Evolutionary conservation across 495 filamentous ascomycete species (phyloP).

Genomic region (Aspergillus mulundensis): DNA sequence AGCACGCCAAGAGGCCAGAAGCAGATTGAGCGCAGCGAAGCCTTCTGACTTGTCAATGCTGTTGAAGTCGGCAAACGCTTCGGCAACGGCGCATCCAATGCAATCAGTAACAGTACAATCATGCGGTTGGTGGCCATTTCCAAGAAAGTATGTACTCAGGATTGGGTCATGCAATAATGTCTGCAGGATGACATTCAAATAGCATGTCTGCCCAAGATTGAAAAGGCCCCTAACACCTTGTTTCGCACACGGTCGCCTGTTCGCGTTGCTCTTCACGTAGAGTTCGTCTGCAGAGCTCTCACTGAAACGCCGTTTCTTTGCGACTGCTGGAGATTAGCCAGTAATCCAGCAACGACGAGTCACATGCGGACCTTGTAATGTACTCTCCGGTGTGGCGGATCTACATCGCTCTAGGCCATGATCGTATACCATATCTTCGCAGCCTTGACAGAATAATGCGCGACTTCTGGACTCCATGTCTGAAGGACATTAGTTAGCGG

Average conservation of each 20-base stretch:
- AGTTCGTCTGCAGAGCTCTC: slow-evolving; percentile 35
- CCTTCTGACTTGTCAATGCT: slow-evolving; percentile 74
- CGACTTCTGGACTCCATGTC: slow-evolving; percentile 80
- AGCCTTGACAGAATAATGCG: slow-evolving; percentile 75
- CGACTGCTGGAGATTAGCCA: slow-evolving; percentile 13
- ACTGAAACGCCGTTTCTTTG: slow-evolving; percentile 23
- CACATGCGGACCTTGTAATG: slow-evolving; percentile 20
- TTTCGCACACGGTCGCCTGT: slow-evolving; percentile 41
- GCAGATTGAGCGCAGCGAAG: slow-evolving; percentile 76
- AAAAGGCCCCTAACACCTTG: slow-evolving; percentile 76
- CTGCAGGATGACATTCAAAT: slow-evolving; percentile 88
- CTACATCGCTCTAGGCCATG: slow-evolving; percentile 69
- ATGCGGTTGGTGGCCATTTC: slow-evolving; percentile 69
- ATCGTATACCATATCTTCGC: slow-evolving; percentile 84
- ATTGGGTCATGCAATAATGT: slow-evolving; percentile 84
- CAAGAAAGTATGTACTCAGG: slow-evolving; percentile 79
- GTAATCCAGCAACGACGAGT: background rate
- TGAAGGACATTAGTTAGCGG: slow-evolving; percentile 31
- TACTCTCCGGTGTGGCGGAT: slow-evolving; percentile 26
- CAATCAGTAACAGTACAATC: slow-evolving; percentile 68
- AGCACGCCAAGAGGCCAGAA: slow-evolving; percentile 74
- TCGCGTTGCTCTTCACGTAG: slow-evolving; percentile 42
- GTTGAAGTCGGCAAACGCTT: slow-evolving; percentile 89
- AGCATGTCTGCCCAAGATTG: slow-evolving; percentile 92
- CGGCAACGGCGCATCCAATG: slow-evolving; percentile 81